These are phyloP conservation scores for Rhizophagus clarus DNA, from an alignment of 192 early-diverging fungal species.

Conservation along the genomic window DNA sequence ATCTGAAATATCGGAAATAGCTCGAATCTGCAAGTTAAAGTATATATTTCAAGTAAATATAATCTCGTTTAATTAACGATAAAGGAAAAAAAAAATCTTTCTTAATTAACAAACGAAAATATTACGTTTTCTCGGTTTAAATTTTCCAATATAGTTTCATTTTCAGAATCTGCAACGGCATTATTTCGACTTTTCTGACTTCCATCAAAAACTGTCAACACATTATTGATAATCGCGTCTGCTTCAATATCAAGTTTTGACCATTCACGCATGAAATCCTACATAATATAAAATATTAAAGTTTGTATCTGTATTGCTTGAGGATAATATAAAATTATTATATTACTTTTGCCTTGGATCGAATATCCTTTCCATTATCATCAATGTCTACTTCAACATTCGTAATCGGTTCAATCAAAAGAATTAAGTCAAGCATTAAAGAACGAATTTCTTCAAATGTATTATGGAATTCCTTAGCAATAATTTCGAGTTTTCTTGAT, in stretches of 20 bases:
- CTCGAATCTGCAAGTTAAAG: neutral
- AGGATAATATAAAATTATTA: neutral
- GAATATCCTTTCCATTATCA: constrained; percentile 35
- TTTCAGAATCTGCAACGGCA: neutral
- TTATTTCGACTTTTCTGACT: neutral
- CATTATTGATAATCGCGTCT: neutral
- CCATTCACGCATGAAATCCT: constrained; percentile 19
- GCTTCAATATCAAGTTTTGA: constrained; percentile 5
- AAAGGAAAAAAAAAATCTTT: too few relatives aligned
- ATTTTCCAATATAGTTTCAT: neutral
- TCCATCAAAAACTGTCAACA: neutral
- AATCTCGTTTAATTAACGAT: neutral
- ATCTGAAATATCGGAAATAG: neutral
- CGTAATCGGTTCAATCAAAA: constrained; percentile 40
- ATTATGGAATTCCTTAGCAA: constrained; percentile 20
- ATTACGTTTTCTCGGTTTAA: neutral
- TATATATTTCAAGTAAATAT: neutral
- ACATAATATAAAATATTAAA: neutral
- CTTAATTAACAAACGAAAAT: neutral
- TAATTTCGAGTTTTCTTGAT: constrained; percentile 17
- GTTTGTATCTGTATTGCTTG: neutral
- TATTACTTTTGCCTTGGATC: constrained; percentile 40
- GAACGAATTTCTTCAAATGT: constrained; percentile 23
- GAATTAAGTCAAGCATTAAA: constrained; percentile 32
- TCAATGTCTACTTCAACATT: constrained; percentile 41